These are phyloP conservation scores for Tolypocladium cylindrosporum DNA, from an alignment of 2,329 filamentous ascomycete species.

Conservation along the genomic window DNA sequence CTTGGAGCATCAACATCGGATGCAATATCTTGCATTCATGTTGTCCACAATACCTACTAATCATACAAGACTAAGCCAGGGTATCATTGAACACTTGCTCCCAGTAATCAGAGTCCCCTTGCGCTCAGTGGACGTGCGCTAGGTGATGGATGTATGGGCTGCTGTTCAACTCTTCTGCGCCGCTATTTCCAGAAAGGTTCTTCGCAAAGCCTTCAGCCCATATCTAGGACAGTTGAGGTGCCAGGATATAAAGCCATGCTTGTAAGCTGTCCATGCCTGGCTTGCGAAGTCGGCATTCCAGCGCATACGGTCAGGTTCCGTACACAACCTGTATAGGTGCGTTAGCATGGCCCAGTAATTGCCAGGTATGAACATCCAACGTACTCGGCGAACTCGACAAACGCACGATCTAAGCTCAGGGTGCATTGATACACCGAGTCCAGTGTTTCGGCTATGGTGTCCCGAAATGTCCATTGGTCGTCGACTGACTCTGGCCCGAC, in stretches of 20 bases:
- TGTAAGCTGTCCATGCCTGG: background rate
- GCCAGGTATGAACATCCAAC: background rate
- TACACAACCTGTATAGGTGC: background rate
- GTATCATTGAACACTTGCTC: no score
- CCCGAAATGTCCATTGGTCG: background rate
- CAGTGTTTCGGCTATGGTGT: background rate
- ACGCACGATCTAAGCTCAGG: background rate
- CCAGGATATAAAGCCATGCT: background rate
- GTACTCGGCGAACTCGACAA: background rate
- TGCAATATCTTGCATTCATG: no score
- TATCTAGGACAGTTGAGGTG: background rate
- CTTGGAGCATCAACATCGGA: no score
- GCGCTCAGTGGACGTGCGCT: no score
- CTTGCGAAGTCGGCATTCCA: background rate
- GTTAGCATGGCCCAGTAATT: background rate
- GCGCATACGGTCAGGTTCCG: background rate
- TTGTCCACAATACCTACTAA: no score
- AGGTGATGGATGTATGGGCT: no score
- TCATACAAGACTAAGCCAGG: no score
- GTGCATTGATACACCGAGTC: background rate
- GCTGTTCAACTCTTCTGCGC: background rate
- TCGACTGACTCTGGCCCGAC: background rate
- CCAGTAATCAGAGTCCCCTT: no score
- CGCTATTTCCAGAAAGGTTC: background rate
- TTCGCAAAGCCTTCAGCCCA: background rate